Evolutionary conservation across 768 basidiomycete genomes (phyloP).

Genomic region (Cystofilobasidium capitatum): DNA sequence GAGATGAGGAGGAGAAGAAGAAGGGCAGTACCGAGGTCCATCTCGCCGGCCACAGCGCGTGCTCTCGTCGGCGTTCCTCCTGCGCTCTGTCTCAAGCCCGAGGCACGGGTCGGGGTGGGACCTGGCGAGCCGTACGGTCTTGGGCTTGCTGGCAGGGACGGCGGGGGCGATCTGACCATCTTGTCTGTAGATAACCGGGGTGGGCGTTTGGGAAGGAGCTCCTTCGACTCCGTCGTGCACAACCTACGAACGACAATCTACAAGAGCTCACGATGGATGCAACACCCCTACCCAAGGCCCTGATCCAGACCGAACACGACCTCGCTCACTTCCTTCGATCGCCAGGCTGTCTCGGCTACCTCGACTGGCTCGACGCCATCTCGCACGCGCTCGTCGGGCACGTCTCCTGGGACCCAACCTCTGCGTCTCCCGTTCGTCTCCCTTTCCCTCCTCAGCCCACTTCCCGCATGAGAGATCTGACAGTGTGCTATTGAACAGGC

Average conservation of each 20-base stretch:
- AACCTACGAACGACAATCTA: neutral
- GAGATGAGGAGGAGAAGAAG: neutral
- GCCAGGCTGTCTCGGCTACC: conserved; percentile 10
- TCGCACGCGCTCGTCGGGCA: conserved; percentile 3
- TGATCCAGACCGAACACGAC: conserved; percentile 23
- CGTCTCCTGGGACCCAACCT: neutral
- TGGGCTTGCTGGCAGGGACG: too few relatives aligned
- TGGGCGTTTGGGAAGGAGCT: neutral
- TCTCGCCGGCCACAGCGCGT: neutral
- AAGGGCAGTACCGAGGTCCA: neutral
- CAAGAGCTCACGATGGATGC: neutral
- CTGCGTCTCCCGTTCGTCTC: neutral
- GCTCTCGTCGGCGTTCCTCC: too few relatives aligned
- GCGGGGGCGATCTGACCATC: neutral
- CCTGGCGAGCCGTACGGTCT: too few relatives aligned
- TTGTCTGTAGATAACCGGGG: neutral
- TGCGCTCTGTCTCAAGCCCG: too few relatives aligned
- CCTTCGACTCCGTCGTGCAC: neutral
- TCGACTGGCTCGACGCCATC: conserved; percentile 13
- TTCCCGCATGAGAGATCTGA: conserved; percentile 3
- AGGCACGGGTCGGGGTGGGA: too few relatives aligned
- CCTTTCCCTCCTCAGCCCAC: neutral
- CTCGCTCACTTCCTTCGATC: conserved; percentile 19
- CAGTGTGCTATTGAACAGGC: too few relatives aligned
- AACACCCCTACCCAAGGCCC: neutral